phyloP scores from a whole-genome alignment of 495 filamentous ascomycete genomes.

The Thermothielavioides terrestris region DNA sequence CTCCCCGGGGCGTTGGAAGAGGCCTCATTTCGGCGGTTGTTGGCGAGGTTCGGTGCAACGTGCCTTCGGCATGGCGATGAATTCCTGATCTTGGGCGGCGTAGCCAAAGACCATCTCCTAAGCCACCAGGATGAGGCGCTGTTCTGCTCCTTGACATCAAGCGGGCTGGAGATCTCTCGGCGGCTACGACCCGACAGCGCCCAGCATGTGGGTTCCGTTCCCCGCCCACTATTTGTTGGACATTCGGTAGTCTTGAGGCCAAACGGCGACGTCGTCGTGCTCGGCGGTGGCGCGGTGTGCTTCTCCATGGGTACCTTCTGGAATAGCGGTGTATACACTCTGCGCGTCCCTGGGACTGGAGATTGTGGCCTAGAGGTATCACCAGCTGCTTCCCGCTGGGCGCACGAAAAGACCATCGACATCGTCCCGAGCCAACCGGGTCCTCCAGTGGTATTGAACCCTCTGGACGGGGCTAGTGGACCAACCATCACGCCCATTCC shows the following conservation, averaged over 20 bases:
- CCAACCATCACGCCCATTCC: constrained; percentile 31
- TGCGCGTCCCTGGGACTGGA: neutral
- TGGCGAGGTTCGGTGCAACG: constrained; percentile 25
- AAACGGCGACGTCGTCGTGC: constrained; percentile 44
- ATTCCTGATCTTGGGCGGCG: constrained; percentile 42
- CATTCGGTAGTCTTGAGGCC: constrained; percentile 35
- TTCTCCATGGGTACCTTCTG: constrained; percentile 60
- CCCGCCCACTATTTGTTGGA: constrained; percentile 59
- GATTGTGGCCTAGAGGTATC: neutral
- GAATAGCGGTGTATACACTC: constrained; percentile 23
- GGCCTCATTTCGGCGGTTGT: constrained; percentile 1
- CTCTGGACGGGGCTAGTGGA: neutral
- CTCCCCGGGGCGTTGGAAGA: neutral
- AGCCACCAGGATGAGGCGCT: constrained; percentile 26
- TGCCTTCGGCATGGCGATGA: constrained; percentile 13
- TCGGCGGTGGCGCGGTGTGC: constrained; percentile 79
- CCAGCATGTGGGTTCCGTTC: neutral
- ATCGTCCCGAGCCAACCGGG: constrained; percentile 14
- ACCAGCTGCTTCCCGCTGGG: constrained; percentile 5
- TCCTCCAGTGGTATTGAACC: neutral
- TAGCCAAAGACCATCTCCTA: constrained; percentile 31
- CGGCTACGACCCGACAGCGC: neutral
- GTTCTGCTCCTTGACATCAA: constrained; percentile 3
- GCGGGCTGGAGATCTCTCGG: constrained; percentile 9
- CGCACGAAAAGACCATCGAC: constrained; percentile 20